phyloP scores from a whole-genome alignment of 1,139 yeast genomes.

The Suhomyces bribrorum region DNA sequence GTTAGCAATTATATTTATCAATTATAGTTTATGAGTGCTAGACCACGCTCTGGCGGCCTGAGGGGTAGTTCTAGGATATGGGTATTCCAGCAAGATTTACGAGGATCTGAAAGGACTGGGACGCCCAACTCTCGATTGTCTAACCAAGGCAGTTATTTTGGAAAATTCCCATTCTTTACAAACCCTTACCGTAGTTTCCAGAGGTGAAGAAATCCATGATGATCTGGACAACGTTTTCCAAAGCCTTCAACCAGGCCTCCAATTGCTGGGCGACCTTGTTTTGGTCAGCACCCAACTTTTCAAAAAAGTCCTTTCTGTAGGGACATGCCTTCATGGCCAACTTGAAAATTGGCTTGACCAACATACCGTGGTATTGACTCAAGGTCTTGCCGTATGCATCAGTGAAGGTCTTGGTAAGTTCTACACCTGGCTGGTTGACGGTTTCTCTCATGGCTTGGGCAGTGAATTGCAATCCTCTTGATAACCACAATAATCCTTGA shows the following conservation, averaged over 20 bases:
- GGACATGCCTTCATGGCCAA: conserved; percentile 97
- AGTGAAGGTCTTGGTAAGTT: conserved; percentile 76
- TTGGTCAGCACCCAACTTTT: conserved; percentile 73
- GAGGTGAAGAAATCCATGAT: conserved; percentile 73
- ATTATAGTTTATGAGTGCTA: too few relatives aligned
- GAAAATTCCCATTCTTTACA: too few relatives aligned
- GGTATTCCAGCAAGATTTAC: too few relatives aligned
- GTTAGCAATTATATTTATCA: too few relatives aligned
- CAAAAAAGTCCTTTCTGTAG: conserved; percentile 82
- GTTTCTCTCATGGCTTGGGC: conserved; percentile 86
- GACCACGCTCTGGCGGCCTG: too few relatives aligned
- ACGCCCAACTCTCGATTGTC: background rate
- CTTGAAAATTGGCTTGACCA: conserved; percentile 84
- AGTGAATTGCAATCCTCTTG: conserved; percentile 84
- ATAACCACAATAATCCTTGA: conserved; percentile 87
- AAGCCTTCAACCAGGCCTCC: conserved; percentile 70
- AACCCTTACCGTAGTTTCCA: conserved; percentile 88
- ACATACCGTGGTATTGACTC: conserved; percentile 77
- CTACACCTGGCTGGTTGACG: conserved; percentile 58
- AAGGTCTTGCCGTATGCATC: conserved; percentile 80
- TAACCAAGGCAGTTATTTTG: too few relatives aligned
- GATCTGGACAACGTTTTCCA: conserved; percentile 71
- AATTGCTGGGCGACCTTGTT: conserved; percentile 66
- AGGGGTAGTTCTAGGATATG: too few relatives aligned
- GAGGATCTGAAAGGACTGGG: too few relatives aligned